Percentiles rank a stretch among this genome's conserved stretches.
Conservation (phyloP, 352 stramenopile genomes). For the Phytophthora meadii region DNA sequence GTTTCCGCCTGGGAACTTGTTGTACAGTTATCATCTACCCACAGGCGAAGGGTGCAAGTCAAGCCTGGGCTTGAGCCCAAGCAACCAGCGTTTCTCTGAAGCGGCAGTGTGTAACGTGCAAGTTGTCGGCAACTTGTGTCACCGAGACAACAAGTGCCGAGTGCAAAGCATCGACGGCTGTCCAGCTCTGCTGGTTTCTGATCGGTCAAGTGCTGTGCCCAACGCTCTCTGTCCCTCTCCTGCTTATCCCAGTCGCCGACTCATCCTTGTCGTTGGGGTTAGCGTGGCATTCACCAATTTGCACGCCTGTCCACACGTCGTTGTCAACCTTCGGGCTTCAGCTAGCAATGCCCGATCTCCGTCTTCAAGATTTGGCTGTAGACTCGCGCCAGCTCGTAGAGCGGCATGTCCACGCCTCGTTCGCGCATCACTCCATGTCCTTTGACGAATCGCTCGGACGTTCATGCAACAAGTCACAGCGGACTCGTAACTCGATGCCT, state of each 20-base stretch:
- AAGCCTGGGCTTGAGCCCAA: constrained; percentile 2
- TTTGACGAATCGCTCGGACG: constrained; percentile 28
- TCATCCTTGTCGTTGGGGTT: constrained; percentile 8
- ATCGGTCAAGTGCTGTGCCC: constrained; percentile 19
- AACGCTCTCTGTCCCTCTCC: constrained; percentile 30
- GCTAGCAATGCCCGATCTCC: constrained; percentile 14
- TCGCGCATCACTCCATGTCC: constrained; percentile 11
- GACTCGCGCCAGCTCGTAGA: constrained; percentile 25
- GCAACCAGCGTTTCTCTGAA: constrained; percentile 19
- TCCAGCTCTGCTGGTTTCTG: constrained; percentile 19
- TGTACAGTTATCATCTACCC: too few species aligned
- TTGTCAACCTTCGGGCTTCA: background rate
- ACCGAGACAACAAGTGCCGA: constrained; percentile 14
- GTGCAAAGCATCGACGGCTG: constrained; percentile 17
- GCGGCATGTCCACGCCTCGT: constrained; percentile 23
- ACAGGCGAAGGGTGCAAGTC: background rate
- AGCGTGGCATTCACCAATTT: constrained; percentile 26
- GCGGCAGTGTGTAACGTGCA: constrained; percentile 25
- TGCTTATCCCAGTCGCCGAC: constrained; percentile 22
- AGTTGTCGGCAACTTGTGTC: constrained; percentile 28
- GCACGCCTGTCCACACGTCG: background rate
- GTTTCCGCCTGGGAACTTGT: background rate
- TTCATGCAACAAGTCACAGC: constrained; percentile 8
- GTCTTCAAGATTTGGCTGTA: constrained; percentile 14
- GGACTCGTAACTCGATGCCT: constrained; percentile 19